Evolutionary conservation across 345 rosid genomes (phyloP), one percentile per base, ranked within the genome.

Genomic region (Carallia brachiata): DNA sequence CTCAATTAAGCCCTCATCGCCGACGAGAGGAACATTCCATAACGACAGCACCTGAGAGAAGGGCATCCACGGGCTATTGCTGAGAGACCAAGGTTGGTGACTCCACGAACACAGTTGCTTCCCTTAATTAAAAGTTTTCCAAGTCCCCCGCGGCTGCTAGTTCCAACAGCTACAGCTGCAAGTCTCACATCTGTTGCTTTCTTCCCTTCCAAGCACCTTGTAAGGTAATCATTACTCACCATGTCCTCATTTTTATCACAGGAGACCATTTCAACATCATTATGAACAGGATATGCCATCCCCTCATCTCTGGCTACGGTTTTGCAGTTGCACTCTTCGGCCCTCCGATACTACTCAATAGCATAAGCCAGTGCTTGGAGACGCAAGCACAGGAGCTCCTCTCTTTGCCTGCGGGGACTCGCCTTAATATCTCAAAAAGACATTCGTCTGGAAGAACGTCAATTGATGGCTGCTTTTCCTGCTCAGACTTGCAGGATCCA

Each of bases 391-490:
- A 83, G 3, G 84, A 39, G 61, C 87, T 81, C 79, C 86, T 82
- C 61, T 88, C 96, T 69, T 75, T 78, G 58, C 84, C 86, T 2
- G 80, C 66, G 13, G 83, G 75, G 6, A 90, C 64, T 50, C 89
- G 84, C 54, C 83, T 85, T 65, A 88, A 82, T 74, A 90, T 86
- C 91, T 90, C 96, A 44, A 83, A 84, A 32, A 90, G 89, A 75
- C 96, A 88, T 73, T 90, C 96, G 60, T 88, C 91, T 0, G 96
- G 96, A 74, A 90, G 96, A 48, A 73, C 74, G 6, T 81, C 86
- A 2, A 90, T 85, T 6, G 93, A 85, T 23, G 87, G 80, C 58
- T 70, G 80, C 65, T 70, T 77, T 19, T 69, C 76, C 52, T 56
- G 81, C 58, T 72, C 84, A 61, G 76, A 56, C 55, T 76, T 66